A percentile compares a stretch with the other conserved stretches of the same genome.
Conservation (phyloP, 1,284 basidiomycete species). For the Leccinum fallax region DNA sequence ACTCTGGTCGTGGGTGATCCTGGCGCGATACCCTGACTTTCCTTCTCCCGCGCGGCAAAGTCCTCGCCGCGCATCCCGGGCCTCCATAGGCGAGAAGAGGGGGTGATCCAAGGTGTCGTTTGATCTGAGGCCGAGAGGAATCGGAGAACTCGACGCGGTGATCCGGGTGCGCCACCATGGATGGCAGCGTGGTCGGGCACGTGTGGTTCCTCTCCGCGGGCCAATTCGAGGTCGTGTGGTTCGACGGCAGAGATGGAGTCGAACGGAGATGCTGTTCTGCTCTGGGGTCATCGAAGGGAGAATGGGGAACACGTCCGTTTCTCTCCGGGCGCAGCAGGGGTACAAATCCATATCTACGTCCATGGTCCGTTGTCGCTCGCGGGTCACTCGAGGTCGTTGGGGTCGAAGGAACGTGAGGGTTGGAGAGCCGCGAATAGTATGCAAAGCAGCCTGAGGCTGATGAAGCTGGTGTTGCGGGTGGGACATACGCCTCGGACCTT, state of each 20-base stretch:
- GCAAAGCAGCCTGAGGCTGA: slow-evolving; percentile 40
- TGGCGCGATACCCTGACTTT: slow-evolving; percentile 51
- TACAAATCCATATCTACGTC: slow-evolving; percentile 80
- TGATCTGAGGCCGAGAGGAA: slow-evolving; percentile 35
- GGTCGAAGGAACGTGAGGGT: slow-evolving; percentile 65
- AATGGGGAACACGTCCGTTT: slow-evolving; percentile 47
- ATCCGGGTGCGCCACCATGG: slow-evolving; percentile 10
- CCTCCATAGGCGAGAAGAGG: slow-evolving; percentile 42
- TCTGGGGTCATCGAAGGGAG: slow-evolving; percentile 29
- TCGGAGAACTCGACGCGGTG: slow-evolving; percentile 12
- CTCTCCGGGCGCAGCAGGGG: slow-evolving; percentile 71
- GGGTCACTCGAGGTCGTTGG: slow-evolving; percentile 22
- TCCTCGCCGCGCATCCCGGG: slow-evolving; percentile 50
- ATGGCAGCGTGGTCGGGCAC: slow-evolving; percentile 19
- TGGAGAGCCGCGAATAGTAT: slow-evolving; percentile 59
- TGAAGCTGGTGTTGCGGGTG: slow-evolving; percentile 42
- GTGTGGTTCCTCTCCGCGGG: slow-evolving; percentile 39
- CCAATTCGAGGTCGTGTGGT: slow-evolving; percentile 47
- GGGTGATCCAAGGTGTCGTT: slow-evolving; percentile 50
- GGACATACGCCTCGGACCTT: slow-evolving; percentile 42
- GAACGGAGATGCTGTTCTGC: slow-evolving; percentile 32
- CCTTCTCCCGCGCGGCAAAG: slow-evolving; percentile 76
- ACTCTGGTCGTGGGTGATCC: slow-evolving; percentile 31
- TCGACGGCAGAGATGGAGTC: slow-evolving; percentile 47
- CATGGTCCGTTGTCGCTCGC: slow-evolving; percentile 80